A percentile compares a stretch with the other conserved stretches of the same genome.
Conservation (phyloP, 2,329 filamentous ascomycete genomes). For the Cladosporium sp. region DNA sequence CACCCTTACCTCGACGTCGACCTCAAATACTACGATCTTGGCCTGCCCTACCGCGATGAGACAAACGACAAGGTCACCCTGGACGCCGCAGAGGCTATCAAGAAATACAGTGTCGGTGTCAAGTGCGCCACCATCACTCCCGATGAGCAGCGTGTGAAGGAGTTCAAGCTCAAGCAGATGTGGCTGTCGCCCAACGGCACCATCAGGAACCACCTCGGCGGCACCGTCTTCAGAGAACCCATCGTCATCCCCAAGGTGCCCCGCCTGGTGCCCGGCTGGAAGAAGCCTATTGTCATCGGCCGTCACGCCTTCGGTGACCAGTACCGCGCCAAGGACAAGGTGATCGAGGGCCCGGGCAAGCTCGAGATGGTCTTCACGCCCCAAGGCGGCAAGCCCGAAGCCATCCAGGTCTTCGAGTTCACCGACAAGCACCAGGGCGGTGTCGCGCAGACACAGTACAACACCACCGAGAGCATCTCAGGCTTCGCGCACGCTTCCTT, state of each 20-base stretch:
- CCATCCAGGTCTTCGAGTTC: conserved; percentile 89
- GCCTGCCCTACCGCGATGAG: conserved; percentile 90
- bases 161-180: conserved; percentile 99
- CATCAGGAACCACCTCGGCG: conserved; percentile 70
- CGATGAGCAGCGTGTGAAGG: conserved; percentile 92
- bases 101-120: conserved; percentile 98
- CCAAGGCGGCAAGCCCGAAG: conserved; percentile 73
- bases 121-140: conserved; percentile 99
- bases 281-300: conserved; percentile 98
- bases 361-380: conserved; percentile 95
- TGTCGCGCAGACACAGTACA: conserved; percentile 94
- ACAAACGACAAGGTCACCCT: conserved; percentile 95
- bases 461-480: conserved; percentile 91
- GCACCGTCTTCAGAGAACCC: conserved; percentile 98
- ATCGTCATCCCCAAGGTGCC: conserved; percentile 95
- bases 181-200: conserved; percentile 98
- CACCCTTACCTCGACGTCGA: conserved; percentile 94
- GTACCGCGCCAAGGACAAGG: conserved; percentile 92
- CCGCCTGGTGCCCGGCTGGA: conserved; percentile 93
- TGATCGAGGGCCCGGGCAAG: conserved; percentile 79
- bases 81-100: conserved; percentile 94
- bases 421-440: conserved; percentile 69
- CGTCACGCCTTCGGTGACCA: conserved; percentile 98
- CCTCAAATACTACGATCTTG: conserved; percentile 68
- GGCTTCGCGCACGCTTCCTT: conserved; percentile 96